phyloP scores from a whole-genome alignment of 2,329 filamentous ascomycete species.

The Dothistroma pini region DNA sequence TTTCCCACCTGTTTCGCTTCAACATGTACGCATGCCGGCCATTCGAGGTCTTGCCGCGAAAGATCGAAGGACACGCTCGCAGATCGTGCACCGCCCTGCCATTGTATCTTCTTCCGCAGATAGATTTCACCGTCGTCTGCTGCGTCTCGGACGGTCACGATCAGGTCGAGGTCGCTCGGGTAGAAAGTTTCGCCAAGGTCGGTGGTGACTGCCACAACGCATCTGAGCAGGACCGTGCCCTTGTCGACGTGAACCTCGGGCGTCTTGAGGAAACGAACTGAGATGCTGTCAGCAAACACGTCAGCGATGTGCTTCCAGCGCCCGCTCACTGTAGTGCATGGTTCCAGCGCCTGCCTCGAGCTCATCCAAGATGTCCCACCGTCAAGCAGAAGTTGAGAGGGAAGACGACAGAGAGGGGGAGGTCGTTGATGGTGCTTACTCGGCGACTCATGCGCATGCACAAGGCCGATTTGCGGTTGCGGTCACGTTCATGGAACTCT shows the following conservation, averaged over 20 bases:
- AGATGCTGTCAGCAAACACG: slow-evolving; percentile 2
- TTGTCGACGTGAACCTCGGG: slow-evolving; percentile 48
- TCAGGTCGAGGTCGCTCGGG: slow-evolving; percentile 45
- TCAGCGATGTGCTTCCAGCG: neutral
- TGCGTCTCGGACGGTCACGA: slow-evolving; percentile 37
- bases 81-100: slow-evolving; percentile 43
- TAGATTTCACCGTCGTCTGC: slow-evolving; percentile 38
- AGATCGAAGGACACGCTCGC: slow-evolving; percentile 44
- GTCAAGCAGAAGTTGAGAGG: neutral
- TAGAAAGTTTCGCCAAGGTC: slow-evolving; percentile 65
- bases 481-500: neutral
- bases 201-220: slow-evolving; percentile 62
- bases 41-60: slow-evolving; percentile 37
- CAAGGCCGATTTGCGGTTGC: neutral
- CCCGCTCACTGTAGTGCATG: slow-evolving; percentile 4
- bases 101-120: slow-evolving; percentile 43
- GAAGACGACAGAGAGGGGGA: neutral
- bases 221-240: slow-evolving; percentile 43
- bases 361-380: neutral
- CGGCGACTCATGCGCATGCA: neutral
- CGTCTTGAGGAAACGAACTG: slow-evolving; percentile 63
- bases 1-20: slow-evolving; percentile 35
- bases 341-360: neutral
- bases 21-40: slow-evolving; percentile 42
- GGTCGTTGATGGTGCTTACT: neutral